Conservation (phyloP, 2,329 filamentous ascomycete genomes). For the Talaromyces sp. region DNA sequence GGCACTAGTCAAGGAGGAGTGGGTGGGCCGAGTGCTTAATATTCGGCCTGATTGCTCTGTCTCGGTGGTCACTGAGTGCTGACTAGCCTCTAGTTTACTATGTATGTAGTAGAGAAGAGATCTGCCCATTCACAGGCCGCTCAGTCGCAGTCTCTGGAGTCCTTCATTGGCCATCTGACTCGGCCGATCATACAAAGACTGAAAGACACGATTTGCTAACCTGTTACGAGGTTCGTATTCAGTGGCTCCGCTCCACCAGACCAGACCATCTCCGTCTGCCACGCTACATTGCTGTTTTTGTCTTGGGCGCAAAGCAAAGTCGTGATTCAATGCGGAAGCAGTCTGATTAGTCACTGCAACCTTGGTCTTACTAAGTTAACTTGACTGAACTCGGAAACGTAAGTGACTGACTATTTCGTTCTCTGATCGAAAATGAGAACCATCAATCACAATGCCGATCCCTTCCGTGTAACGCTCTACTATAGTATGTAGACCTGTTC, state of each 20-base stretch:
- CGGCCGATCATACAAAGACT: constrained; percentile 4
- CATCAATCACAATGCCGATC: constrained; percentile 12
- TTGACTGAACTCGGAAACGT: too few species aligned
- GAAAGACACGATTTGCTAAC: neutral
- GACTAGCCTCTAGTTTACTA: too few species aligned
- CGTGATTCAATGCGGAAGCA: neutral
- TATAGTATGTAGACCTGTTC: neutral
- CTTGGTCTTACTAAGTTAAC: neutral
- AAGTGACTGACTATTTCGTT: neutral
- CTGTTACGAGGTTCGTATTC: neutral
- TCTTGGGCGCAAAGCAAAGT: neutral
- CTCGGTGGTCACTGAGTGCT: neutral
- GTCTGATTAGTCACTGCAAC: constrained; percentile 11
- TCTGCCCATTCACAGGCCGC: neutral
- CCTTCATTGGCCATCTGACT: constrained; percentile 3
- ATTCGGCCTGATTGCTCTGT: neutral
- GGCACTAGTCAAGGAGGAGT: neutral
- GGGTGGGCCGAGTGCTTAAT: neutral
- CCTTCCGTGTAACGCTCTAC: constrained; percentile 5
- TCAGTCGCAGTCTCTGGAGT: neutral
- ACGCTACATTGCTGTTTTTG: neutral
- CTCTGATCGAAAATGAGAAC: neutral
- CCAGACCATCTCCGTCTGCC: constrained; percentile 5
- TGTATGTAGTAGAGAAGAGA: neutral
- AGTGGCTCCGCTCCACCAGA: constrained; percentile 1